A percentile compares a stretch with the other conserved stretches of the same genome.
These are phyloP conservation scores for Amauroascus verrucosus DNA, from an alignment of 2,329 filamentous ascomycete genomes.

Conservation along the genomic window DNA sequence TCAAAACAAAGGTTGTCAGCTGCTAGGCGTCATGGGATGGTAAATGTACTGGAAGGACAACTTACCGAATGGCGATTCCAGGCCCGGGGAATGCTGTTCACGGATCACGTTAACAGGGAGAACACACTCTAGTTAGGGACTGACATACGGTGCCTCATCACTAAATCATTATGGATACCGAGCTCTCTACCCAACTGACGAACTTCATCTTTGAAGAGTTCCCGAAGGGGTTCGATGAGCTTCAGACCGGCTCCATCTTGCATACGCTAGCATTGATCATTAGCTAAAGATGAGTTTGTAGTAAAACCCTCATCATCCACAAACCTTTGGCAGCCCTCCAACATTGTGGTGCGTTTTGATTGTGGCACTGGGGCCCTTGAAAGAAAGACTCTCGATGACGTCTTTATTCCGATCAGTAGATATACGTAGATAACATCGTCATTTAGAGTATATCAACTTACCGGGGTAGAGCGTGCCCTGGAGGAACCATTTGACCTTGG, in stretches of 20 bases:
- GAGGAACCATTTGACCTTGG: constrained; percentile 73
- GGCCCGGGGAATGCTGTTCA: constrained; percentile 54
- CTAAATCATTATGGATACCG: constrained; percentile 63
- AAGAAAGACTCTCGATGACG: constrained; percentile 60
- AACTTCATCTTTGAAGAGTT: constrained; percentile 73
- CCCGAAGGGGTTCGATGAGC: constrained; percentile 59
- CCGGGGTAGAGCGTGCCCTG: constrained; percentile 68
- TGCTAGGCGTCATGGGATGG: neutral
- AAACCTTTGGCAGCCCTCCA: constrained; percentile 46
- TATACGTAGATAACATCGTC: neutral
- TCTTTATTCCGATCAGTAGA: constrained; percentile 31
- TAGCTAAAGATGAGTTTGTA: too few species aligned
- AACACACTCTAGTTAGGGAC: neutral
- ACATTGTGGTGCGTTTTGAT: constrained; percentile 63
- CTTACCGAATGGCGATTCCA: constrained; percentile 54
- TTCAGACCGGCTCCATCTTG: constrained; percentile 18
- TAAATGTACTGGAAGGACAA: neutral
- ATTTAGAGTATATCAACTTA: constrained; percentile 24
- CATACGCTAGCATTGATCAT: constrained; percentile 21
- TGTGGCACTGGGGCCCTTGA: constrained; percentile 60
- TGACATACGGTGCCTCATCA: constrained; percentile 53
- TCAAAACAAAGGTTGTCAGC: neutral
- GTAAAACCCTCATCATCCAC: too few species aligned
- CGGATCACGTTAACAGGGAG: neutral
- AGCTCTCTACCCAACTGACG: constrained; percentile 55